phyloP scores from a whole-genome alignment of 352 stramenopile genomes.

The Phytophthora capsici region DNA sequence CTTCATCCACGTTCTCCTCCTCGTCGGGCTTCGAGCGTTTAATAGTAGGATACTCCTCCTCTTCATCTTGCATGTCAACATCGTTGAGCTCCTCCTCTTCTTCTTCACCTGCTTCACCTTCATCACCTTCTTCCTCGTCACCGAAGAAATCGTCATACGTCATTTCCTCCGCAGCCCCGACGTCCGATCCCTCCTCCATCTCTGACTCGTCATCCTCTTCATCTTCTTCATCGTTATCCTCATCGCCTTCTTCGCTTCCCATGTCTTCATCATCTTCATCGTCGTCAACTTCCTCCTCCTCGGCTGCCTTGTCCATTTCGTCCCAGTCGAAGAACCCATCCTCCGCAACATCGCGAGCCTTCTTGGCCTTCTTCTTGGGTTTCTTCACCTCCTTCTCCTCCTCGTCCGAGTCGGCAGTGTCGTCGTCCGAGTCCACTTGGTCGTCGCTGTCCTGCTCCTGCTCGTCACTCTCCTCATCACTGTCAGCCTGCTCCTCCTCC shows the following conservation, averaged over 20 bases:
- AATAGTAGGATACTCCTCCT: slow-evolving; percentile 65
- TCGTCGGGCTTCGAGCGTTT: slow-evolving; percentile 63
- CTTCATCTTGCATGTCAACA: slow-evolving; percentile 54
- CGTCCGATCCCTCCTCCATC: slow-evolving; percentile 58
- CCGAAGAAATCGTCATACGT: slow-evolving; percentile 73
- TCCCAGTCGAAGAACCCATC: slow-evolving; percentile 90
- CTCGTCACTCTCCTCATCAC: slow-evolving; percentile 27
- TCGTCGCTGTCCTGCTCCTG: slow-evolving; percentile 10
- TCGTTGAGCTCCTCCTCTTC: slow-evolving; percentile 61
- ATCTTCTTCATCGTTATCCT: slow-evolving; percentile 47
- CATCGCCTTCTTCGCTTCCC: slow-evolving; percentile 38
- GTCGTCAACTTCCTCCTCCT: slow-evolving; percentile 67
- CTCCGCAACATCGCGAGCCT: slow-evolving; percentile 68
- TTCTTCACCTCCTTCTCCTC: slow-evolving; percentile 45
- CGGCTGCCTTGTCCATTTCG: slow-evolving; percentile 85
- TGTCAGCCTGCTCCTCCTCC: slow-evolving; percentile 35
- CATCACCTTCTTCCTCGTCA: slow-evolving; percentile 45
- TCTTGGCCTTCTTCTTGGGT: slow-evolving; percentile 55
- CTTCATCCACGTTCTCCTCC: slow-evolving; percentile 62
- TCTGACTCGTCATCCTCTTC: slow-evolving; percentile 60
- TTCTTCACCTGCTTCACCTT: slow-evolving; percentile 50
- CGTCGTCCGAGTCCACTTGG: slow-evolving; percentile 5
- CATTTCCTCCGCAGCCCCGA: slow-evolving; percentile 63
- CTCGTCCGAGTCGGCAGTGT: slow-evolving; percentile 32
- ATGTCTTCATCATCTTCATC: slow-evolving; percentile 48